phyloP scores from a whole-genome alignment of 2,329 filamentous ascomycete genomes.

The Alternaria solani region DNA sequence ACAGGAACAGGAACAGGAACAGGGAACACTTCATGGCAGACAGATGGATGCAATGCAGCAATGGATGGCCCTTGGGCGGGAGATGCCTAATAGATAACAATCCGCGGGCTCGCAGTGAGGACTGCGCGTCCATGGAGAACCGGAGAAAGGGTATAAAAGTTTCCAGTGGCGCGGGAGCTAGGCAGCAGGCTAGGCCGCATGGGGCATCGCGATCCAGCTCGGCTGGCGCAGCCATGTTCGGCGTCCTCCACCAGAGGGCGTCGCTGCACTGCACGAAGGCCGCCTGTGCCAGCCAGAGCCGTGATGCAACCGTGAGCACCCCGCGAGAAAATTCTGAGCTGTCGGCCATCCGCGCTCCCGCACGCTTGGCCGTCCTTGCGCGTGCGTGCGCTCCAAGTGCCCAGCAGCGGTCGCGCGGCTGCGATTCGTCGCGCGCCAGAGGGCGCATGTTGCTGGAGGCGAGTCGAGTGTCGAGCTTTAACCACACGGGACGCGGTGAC shows the following conservation, averaged over 20 bases:
- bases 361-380: constrained; percentile 31
- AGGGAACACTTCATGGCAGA: neutral
- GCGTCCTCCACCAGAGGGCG: constrained; percentile 25
- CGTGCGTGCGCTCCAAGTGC: constrained; percentile 18
- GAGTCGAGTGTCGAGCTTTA: constrained; percentile 21
- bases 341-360: constrained; percentile 29
- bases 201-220: constrained; percentile 25
- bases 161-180: constrained; percentile 36
- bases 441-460: constrained; percentile 18
- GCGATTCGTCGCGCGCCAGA: constrained; percentile 31
- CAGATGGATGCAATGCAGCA: neutral
- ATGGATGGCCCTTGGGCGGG: neutral
- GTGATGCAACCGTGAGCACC: constrained; percentile 28
- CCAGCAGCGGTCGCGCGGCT: constrained; percentile 25
- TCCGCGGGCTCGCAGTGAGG: neutral
- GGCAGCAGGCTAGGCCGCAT: constrained; percentile 8
- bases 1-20: no score
- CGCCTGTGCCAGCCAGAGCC: constrained; percentile 18
- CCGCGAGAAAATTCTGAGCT: constrained; percentile 40
- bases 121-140: constrained; percentile 40
- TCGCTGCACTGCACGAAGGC: constrained; percentile 18
- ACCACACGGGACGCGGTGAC: constrained; percentile 25
- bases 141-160: constrained; percentile 39
- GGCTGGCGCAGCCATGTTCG: constrained; percentile 28
- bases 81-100: constrained; percentile 5